Evolutionary conservation across 371 early-diverging fungal genomes (phyloP), one percentile per base, ranked within the genome.

Genomic region (Globomyces sp.): DNA sequence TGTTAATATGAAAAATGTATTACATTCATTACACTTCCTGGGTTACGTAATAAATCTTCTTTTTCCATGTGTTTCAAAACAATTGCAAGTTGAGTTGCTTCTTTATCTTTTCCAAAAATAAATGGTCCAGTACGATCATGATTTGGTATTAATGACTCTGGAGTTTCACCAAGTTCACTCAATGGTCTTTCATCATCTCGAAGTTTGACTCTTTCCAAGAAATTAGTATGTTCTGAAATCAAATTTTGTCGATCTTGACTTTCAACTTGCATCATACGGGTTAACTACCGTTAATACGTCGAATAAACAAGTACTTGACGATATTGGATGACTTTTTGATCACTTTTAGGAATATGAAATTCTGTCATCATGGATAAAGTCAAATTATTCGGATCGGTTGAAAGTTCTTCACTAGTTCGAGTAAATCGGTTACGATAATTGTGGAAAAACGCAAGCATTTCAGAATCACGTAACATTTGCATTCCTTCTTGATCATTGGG

Each of bases 361-460:
- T 49, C 55, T 41, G 57, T 64, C 2, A 49, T 60, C 4, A 44
- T 39, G 11, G 60, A 60, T 46, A 60, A 6, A 9, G 60, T 60
- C n/a, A 73, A 59, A 1, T 73, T 40, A 49, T 71, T 69, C 11
- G 57, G 47, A 3, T 74, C 75, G 3, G 43, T 40, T 2, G 74
- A 74, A 46, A 68, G 68, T 36, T 71, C 64, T 1, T 66, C 58
- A 60, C 37, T 60, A 3, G 49, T 49, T 49, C 44, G 39, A 6
- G 41, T 8, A 49, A 42, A 42, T 47, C 24, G n/a, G 6, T 34
- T 2, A 2, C 36, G 8, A n/a, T 60, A 49, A 24, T 44, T 49
- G 24, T 60, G 60, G 60, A 60, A 47, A 49, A 42, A 49, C 0
- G 43, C 5, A 39, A 41, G 39, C 60, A 60, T 46, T 6, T 60